Conservation (phyloP, 2,329 filamentous ascomycete species). For the Lasiodiplodia citricola region DNA sequence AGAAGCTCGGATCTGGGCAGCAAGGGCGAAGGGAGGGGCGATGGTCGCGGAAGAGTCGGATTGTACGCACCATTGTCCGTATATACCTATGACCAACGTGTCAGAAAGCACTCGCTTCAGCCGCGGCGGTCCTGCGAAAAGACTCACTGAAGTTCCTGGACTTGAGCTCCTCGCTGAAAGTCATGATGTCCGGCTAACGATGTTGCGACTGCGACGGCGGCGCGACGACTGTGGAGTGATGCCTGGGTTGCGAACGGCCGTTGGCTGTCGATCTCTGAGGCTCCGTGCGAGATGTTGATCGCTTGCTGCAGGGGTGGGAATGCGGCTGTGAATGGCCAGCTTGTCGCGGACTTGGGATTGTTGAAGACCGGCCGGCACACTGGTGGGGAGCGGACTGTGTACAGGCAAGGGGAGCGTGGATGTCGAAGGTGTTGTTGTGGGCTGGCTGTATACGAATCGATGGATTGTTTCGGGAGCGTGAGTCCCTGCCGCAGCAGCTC, state of each 20-base stretch:
- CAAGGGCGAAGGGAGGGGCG: background rate
- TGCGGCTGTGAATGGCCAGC: background rate
- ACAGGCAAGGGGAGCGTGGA: background rate
- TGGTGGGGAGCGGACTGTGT: constrained; percentile 1
- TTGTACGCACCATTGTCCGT: constrained; percentile 68
- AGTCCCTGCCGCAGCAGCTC: constrained; percentile 24
- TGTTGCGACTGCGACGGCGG: constrained; percentile 8
- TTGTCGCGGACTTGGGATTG: background rate
- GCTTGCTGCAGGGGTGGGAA: constrained; percentile 22
- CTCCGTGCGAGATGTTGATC: constrained; percentile 27
- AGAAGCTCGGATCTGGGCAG: background rate
- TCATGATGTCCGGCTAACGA: constrained; percentile 21
- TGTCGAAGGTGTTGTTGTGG: constrained; percentile 24
- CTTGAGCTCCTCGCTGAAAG: constrained; percentile 56
- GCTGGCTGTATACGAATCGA: constrained; percentile 24
- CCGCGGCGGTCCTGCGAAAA: constrained; percentile 5
- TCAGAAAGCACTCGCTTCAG: constrained; percentile 38
- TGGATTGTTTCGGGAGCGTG: constrained; percentile 25
- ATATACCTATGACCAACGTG: constrained; percentile 60
- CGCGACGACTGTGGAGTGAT: constrained; percentile 17
- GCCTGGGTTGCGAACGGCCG: constrained; percentile 4
- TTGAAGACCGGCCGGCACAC: background rate
- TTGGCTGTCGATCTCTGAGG: constrained; percentile 22
- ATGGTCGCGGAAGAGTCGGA: constrained; percentile 12
- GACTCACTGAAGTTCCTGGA: constrained; percentile 70